Evolutionary conservation across 192 early-diverging fungal species (phyloP).

Genomic region (Dispira parvispora): DNA sequence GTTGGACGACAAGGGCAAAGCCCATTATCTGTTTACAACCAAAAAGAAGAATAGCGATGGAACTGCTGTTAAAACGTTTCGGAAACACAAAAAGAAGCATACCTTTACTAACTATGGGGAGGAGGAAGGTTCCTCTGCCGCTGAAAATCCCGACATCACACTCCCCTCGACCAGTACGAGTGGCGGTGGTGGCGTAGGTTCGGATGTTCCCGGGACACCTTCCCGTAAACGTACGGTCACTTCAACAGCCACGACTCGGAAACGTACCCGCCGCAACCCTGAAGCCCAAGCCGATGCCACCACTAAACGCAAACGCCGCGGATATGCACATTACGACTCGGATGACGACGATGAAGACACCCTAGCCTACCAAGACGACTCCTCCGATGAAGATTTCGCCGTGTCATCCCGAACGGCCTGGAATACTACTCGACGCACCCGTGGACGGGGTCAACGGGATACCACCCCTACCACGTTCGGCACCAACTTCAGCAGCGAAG

Average conservation of each 20-base stretch:
- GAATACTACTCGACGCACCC: slow-evolving; percentile 41
- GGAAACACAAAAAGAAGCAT: slow-evolving; percentile 57
- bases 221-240: background rate
- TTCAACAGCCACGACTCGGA: background rate
- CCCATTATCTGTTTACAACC: slow-evolving; percentile 71
- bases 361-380: slow-evolving; percentile 1
- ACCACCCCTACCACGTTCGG: background rate
- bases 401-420: slow-evolving; percentile 11
- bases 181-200: background rate
- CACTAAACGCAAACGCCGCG: slow-evolving; percentile 4
- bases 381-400: background rate
- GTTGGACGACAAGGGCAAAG: slow-evolving; percentile 75
- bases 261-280: too few relatives aligned
- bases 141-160: slow-evolving; percentile 9
- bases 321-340: slow-evolving; percentile 25
- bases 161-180: background rate
- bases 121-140: slow-evolving; percentile 20
- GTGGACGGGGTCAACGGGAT: slow-evolving; percentile 18
- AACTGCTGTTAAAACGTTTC: slow-evolving; percentile 58
- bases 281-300: too few relatives aligned
- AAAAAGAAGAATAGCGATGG: slow-evolving; percentile 72
- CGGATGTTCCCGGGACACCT: background rate
- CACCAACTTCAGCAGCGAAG: background rate
- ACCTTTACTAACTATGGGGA: slow-evolving; percentile 12
- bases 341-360: slow-evolving; percentile 38